phyloP scores from a whole-genome alignment of 2,329 filamentous ascomycete genomes.

The Fusarium temperatum region DNA sequence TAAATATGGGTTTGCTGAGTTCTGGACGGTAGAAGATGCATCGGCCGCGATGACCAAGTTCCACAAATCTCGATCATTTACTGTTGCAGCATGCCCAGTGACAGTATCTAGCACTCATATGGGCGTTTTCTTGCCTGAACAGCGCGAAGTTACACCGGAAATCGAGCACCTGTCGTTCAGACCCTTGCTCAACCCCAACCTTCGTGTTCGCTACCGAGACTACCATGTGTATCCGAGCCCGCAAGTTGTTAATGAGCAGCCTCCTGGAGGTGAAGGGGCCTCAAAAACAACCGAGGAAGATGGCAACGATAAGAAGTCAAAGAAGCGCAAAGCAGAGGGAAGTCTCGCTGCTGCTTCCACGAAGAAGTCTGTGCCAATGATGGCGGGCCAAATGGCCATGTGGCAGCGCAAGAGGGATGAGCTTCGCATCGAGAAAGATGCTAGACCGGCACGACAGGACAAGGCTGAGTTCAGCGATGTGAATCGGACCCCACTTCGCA shows the following conservation, averaged over 20 bases:
- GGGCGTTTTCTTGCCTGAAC: constrained; percentile 83
- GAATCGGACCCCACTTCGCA: constrained; percentile 36
- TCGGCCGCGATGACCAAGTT: constrained; percentile 77
- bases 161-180: constrained; percentile 73
- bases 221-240: constrained; percentile 76
- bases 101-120: constrained; percentile 80
- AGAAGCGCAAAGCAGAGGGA: constrained; percentile 64
- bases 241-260: constrained; percentile 64
- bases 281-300: constrained; percentile 40
- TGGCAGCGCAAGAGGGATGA: constrained; percentile 57
- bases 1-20: constrained; percentile 87
- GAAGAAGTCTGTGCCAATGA: constrained; percentile 55
- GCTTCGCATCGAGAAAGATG: constrained; percentile 43
- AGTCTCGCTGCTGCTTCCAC: constrained; percentile 38
- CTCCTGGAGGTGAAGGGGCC: constrained; percentile 49
- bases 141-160: constrained; percentile 63
- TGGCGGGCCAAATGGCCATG: constrained; percentile 55
- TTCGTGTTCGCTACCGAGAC: constrained; percentile 81
- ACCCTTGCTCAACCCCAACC: constrained; percentile 72
- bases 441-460: background rate
- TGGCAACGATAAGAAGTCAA: constrained; percentile 52
- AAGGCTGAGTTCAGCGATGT: constrained; percentile 20
- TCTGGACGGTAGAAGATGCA: constrained; percentile 79
- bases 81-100: constrained; percentile 77
- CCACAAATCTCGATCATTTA: constrained; percentile 77